phyloP scores from a whole-genome alignment of 2,329 filamentous ascomycete genomes.

The Phoma herbarum region DNA sequence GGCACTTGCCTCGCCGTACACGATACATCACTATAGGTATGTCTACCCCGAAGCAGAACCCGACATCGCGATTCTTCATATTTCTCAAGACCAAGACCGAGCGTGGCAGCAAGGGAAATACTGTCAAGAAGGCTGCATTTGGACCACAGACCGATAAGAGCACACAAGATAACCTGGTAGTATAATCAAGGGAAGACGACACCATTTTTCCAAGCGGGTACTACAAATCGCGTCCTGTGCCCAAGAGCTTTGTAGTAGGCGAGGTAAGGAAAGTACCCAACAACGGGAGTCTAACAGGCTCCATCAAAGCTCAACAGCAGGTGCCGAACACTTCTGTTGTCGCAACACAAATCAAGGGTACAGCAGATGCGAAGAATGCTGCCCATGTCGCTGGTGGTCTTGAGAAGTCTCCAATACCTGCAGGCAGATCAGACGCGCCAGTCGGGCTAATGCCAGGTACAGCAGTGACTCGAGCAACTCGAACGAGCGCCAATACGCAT shows the following conservation, averaged over 20 bases:
- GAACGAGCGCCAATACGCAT: background rate
- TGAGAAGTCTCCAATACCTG: background rate
- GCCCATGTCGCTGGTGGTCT: too few relatives aligned
- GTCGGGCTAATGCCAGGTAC: background rate
- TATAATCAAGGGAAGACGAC: background rate
- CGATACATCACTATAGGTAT: background rate
- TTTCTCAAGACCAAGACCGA: constrained; percentile 3
- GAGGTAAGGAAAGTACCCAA: background rate
- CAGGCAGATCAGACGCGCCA: background rate
- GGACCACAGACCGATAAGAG: background rate
- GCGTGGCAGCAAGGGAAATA: constrained; percentile 1
- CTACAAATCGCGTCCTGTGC: background rate
- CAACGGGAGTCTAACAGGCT: background rate
- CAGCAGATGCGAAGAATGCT: background rate
- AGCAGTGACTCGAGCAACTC: background rate
- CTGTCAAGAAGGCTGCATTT: constrained; percentile 11
- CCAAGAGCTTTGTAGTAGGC: constrained; percentile 1
- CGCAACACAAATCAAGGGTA: background rate
- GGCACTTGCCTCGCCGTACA: background rate
- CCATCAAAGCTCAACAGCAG: background rate
- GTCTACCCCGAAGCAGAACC: background rate
- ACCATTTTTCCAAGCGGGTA: constrained; percentile 2
- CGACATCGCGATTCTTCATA: background rate
- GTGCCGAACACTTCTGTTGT: background rate
- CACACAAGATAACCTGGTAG: background rate